Percentiles rank a stretch among this genome's conserved stretches.
Evolutionary conservation across 805 yeast species (phyloP).

Genomic region (Ogataea sp.): DNA sequence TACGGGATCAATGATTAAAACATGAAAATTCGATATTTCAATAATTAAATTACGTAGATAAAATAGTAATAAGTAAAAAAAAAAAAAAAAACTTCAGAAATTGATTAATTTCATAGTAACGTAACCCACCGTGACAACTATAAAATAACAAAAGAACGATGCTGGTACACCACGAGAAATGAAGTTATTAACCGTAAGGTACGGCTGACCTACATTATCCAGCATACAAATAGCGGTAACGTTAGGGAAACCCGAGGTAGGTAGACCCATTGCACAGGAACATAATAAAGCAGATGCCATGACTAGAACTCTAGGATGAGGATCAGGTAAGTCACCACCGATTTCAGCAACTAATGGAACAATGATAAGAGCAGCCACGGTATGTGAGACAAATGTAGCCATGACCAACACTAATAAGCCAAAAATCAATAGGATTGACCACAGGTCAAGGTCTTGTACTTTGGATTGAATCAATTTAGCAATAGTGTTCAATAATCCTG

Average conservation of each 20-base stretch:
- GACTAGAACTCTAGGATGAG: slow-evolving; percentile 80
- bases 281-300: slow-evolving; percentile 61
- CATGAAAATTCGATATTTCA: too few species aligned
- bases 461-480: slow-evolving; percentile 60
- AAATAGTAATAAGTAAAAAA: not conserved
- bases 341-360: slow-evolving; percentile 87
- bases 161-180: slow-evolving; percentile 89
- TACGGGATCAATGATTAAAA: too few species aligned
- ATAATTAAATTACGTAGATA: too few species aligned
- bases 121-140: slow-evolving; percentile 76
- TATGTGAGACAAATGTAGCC: slow-evolving; percentile 95
- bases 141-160: slow-evolving; percentile 63
- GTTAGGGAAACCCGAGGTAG: slow-evolving; percentile 96
- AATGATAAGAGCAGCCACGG: slow-evolving; percentile 92
- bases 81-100: slow-evolving; percentile 22
- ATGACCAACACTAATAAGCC: slow-evolving; percentile 74
- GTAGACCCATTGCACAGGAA: slow-evolving; percentile 95
- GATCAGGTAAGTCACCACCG: slow-evolving; percentile 65
- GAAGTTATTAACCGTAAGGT: slow-evolving; percentile 78
- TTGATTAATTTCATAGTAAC: slow-evolving; percentile 54
- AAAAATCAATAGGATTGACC: slow-evolving; percentile 67
- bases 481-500: slow-evolving; percentile 75
- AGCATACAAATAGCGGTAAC: slow-evolving; percentile 95
- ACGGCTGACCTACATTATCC: slow-evolving; percentile 87
- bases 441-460: slow-evolving; percentile 63